Percentiles rank a stretch among this genome's conserved stretches.
Evolutionary conservation across 768 basidiomycete genomes (phyloP).

Genomic region (Boletus subparvulus): DNA sequence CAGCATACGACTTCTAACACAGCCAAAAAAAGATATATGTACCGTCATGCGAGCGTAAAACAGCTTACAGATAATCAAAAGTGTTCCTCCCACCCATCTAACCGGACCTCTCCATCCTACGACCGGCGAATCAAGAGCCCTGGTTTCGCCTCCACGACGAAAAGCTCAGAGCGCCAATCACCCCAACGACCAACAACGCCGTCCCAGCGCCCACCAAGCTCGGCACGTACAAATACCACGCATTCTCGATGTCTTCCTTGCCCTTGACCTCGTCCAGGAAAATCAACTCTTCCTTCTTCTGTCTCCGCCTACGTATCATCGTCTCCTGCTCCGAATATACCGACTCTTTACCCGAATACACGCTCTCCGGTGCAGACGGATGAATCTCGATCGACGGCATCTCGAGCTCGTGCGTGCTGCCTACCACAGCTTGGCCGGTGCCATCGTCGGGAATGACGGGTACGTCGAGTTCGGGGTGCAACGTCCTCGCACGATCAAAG

Average conservation of each 20-base stretch:
- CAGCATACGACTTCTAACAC: constrained; percentile 11
- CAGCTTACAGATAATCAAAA: constrained; percentile 11
- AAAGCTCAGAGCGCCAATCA: constrained; percentile 76
- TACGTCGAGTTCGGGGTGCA: constrained; percentile 66
- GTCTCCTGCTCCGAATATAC: constrained; percentile 30
- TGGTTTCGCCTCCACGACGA: constrained; percentile 68
- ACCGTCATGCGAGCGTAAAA: constrained; percentile 6
- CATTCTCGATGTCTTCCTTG: constrained; percentile 59
- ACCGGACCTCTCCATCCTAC: neutral
- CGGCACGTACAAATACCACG: constrained; percentile 81
- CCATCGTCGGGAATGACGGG: constrained; percentile 59
- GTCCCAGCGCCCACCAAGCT: constrained; percentile 83
- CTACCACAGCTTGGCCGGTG: constrained; percentile 26
- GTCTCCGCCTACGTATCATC: constrained; percentile 46
- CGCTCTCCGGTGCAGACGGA: constrained; percentile 25
- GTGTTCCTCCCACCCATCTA: neutral
- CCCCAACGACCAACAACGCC: constrained; percentile 73
- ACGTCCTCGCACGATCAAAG: constrained; percentile 64
- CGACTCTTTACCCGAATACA: constrained; percentile 28
- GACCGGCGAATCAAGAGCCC: constrained; percentile 42
- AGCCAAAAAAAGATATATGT: constrained; percentile 17
- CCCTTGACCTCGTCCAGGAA: constrained; percentile 46
- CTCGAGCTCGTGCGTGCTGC: constrained; percentile 46
- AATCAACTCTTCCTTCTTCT: constrained; percentile 57
- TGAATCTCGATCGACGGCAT: constrained; percentile 67